Conservation (phyloP, 2,329 filamentous ascomycete genomes). For the Gaeumannomyces tritici region DNA sequence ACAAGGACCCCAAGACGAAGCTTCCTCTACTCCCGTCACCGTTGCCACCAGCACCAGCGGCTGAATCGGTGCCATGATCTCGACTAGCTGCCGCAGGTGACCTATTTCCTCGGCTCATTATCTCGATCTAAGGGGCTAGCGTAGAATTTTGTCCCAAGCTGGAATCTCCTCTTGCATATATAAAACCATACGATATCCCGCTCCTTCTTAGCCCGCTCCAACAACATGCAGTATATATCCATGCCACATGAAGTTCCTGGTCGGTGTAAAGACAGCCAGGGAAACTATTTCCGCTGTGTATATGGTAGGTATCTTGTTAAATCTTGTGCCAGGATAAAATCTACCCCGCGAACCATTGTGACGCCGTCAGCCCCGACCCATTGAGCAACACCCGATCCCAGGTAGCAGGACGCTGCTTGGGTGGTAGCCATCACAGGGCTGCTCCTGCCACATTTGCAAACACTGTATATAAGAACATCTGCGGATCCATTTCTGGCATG, state of each 20-base stretch:
- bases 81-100: not conserved
- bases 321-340: no score
- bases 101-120: no score
- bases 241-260: not conserved
- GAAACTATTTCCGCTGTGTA: no score
- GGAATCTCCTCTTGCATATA: constrained; percentile 1
- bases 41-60: constrained; percentile 5
- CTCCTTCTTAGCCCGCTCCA: not conserved
- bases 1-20: constrained; percentile 48
- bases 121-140: not conserved
- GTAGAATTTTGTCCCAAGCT: not conserved
- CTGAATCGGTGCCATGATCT: not conserved
- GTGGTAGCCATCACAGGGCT: not conserved
- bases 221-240: not conserved
- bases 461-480: not conserved
- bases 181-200: not conserved
- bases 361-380: no score
- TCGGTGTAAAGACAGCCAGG: no score
- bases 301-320: no score
- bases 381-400: no score
- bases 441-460: not conserved
- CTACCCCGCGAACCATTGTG: no score
- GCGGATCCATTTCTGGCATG: no score
- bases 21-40: constrained; percentile 36
- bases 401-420: no score